Conservation (phyloP, 306 rosid species). For the Vicia villosa region DNA sequence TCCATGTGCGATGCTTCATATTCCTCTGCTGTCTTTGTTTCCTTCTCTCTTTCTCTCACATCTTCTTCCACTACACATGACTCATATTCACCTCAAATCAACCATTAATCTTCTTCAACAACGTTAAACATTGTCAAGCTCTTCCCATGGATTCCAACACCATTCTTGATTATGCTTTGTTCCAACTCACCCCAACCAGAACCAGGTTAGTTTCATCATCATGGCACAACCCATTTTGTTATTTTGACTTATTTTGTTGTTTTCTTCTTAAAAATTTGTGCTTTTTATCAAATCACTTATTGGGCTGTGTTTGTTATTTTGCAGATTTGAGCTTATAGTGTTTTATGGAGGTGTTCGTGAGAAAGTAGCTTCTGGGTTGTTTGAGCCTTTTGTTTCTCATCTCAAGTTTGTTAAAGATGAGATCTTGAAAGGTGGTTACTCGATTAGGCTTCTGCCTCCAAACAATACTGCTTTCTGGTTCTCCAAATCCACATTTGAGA, state of each 20-base stretch:
- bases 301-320: not conserved
- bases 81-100: conserved; percentile 1
- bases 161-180: conserved; percentile 54
- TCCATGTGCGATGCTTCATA: conserved; percentile 52
- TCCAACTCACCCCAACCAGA: conserved; percentile 64
- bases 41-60: conserved; percentile 2
- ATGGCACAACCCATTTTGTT: conserved; percentile 6
- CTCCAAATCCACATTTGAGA: conserved; percentile 61
- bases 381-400: conserved; percentile 61
- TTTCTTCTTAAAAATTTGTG: not conserved
- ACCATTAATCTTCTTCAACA: not conserved
- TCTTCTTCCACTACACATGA: conserved; percentile 1
- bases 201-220: conserved; percentile 36
- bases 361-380: conserved; percentile 69
- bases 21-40: conserved; percentile 32
- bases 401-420: conserved; percentile 58
- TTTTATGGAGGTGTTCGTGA: conserved; percentile 48
- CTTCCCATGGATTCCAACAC: conserved; percentile 48
- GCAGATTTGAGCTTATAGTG: conserved; percentile 61
- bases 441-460: conserved; percentile 62
- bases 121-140: conserved; percentile 9
- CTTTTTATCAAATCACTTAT: not conserved
- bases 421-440: conserved; percentile 74
- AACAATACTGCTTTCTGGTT: conserved; percentile 50
- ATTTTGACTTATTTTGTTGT: not conserved